Conservation (phyloP, 768 basidiomycete species). For the Amanita inopinata region DNA sequence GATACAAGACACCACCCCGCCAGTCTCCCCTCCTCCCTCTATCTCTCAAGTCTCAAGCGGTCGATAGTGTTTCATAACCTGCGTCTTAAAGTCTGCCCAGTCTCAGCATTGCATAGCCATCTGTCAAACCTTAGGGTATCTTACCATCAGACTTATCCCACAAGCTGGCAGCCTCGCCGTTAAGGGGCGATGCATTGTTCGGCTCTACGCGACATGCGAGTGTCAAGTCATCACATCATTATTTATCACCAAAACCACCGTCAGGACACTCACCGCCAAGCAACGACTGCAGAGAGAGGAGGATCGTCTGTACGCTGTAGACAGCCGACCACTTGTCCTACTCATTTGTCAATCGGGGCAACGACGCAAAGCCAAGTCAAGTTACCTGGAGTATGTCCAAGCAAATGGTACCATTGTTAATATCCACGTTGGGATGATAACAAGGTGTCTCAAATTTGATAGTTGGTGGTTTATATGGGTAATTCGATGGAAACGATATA, state of each 20-base stretch:
- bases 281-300: conserved; percentile 79
- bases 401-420: conserved; percentile 68
- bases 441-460: conserved; percentile 88
- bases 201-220: no score
- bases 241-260: conserved; percentile 1
- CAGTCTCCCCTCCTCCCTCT: no score
- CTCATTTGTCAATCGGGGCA: no score
- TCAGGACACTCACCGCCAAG: conserved; percentile 59
- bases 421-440: conserved; percentile 88
- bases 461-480: conserved; percentile 76
- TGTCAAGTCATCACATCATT: conserved; percentile 7
- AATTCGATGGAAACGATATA: conserved; percentile 79
- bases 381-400: conserved; percentile 78
- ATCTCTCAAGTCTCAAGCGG: neutral
- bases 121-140: conserved; percentile 14
- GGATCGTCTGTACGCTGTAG: conserved; percentile 84
- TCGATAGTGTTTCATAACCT: conserved; percentile 8
- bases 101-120: neutral
- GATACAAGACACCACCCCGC: no score
- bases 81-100: neutral
- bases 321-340: conserved; percentile 93
- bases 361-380: neutral
- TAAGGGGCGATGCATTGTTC: conserved; percentile 87
- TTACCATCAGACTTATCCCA: conserved; percentile 68
- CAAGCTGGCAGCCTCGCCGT: conserved; percentile 74